Evolutionary conservation across 768 basidiomycete genomes (phyloP).

Genomic region (Mycena kentingensis): DNA sequence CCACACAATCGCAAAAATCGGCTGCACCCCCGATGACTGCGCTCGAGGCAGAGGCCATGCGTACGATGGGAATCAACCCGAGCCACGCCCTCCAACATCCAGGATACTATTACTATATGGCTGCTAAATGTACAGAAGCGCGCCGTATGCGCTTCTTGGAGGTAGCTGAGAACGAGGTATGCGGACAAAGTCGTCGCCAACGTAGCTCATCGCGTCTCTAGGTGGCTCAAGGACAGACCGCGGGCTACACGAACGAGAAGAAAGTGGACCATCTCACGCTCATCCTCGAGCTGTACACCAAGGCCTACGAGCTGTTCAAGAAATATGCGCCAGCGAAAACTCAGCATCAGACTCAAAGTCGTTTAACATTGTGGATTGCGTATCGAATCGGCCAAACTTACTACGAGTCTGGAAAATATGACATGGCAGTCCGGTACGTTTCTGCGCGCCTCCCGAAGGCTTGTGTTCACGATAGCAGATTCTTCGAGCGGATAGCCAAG

Average conservation of each 20-base stretch:
- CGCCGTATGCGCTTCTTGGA: slow-evolving; percentile 68
- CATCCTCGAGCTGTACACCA: slow-evolving; percentile 91
- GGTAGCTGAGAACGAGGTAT: slow-evolving; percentile 59
- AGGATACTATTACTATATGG: slow-evolving; percentile 90
- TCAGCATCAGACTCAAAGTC: slow-evolving; percentile 59
- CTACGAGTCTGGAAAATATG: slow-evolving; percentile 75
- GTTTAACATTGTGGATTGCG: slow-evolving; percentile 89
- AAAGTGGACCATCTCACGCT: slow-evolving; percentile 88
- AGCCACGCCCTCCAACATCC: slow-evolving; percentile 85
- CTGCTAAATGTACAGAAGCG: slow-evolving; percentile 82
- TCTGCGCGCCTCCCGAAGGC: not conserved
- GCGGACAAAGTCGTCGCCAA: not conserved
- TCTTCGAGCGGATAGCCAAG: slow-evolving; percentile 90
- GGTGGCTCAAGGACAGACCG: slow-evolving; percentile 40
- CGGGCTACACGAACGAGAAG: slow-evolving; percentile 84
- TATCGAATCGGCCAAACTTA: slow-evolving; percentile 89
- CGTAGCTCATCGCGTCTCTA: slow-evolving; percentile 7
- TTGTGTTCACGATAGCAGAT: slow-evolving; percentile 47
- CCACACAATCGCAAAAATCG: slow-evolving; percentile 23
- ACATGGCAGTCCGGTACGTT: slow-evolving; percentile 81
- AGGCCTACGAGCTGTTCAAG: slow-evolving; percentile 93
- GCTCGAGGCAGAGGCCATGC: slow-evolving; percentile 60
- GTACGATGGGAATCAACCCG: slow-evolving; percentile 73
- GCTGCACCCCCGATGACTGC: slow-evolving; percentile 21
- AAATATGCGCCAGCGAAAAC: slow-evolving; percentile 53